Percentiles rank a stretch among this genome's conserved stretches.
Conservation (phyloP, 2,329 filamentous ascomycete genomes). For the Arachnomyces sp. region DNA sequence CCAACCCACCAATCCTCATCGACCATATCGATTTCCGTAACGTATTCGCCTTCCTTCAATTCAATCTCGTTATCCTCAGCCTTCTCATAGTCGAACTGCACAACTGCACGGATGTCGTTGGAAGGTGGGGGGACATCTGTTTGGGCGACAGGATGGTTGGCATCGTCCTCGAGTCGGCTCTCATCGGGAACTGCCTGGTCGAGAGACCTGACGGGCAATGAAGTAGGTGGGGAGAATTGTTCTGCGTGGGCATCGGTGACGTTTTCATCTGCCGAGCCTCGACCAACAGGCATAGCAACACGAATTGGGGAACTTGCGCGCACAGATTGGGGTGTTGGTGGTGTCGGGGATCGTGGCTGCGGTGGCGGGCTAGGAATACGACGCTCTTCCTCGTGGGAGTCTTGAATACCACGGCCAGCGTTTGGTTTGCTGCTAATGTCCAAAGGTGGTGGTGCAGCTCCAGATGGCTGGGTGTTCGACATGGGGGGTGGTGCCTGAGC, state of each 20-base stretch:
- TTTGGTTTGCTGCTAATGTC: conserved; percentile 62
- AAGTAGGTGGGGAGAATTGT: conserved; percentile 29
- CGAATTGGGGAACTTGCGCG: conserved; percentile 67
- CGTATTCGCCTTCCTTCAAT: conserved; percentile 75
- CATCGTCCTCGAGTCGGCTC: conserved; percentile 58
- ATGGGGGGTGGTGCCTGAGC: conserved; percentile 62
- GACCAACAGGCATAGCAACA: conserved; percentile 75
- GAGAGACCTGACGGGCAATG: conserved; percentile 56
- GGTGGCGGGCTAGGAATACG: conserved; percentile 33
- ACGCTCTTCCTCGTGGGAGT: conserved; percentile 38
- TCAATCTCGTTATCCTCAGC: conserved; percentile 96
- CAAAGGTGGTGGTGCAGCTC: conserved; percentile 52
- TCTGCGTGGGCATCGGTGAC: conserved; percentile 37
- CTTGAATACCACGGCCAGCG: conserved; percentile 55
- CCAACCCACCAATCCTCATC: conserved; percentile 99
- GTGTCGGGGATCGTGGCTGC: conserved; percentile 36
- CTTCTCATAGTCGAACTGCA: conserved; percentile 95
- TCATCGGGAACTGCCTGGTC: conserved; percentile 55
- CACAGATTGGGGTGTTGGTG: conserved; percentile 39
- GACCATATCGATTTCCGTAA: conserved; percentile 92
- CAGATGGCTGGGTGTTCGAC: conserved; percentile 29
- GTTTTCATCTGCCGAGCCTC: conserved; percentile 43
- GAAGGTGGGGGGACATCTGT: conserved; percentile 44
- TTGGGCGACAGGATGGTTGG: conserved; percentile 51
- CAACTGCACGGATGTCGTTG: conserved; percentile 62